Evolutionary conservation across 306 rosid species (phyloP), one percentile per base, ranked within the genome.

Genomic region (Citrullus mucosospermus): DNA sequence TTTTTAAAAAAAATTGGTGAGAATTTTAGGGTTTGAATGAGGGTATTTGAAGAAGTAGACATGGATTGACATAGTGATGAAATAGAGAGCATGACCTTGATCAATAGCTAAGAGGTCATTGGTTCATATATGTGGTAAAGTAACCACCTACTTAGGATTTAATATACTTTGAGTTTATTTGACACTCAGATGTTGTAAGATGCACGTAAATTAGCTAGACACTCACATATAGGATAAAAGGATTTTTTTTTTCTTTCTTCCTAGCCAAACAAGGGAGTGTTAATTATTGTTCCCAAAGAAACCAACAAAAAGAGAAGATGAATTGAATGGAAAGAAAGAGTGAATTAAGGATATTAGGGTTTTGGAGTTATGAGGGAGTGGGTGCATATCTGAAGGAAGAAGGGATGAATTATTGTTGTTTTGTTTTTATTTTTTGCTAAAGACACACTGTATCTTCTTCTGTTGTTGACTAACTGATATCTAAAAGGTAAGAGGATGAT

Each of bases 401-500:
- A 68, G 18, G 32, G 53, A 20, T 39, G 74, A 38, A 68, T 38
- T 41, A 68, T 68, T 68, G 13, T 18, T 9, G 51, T 18, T 36
- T 1, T 15, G 39, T 36, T 36, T 14, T 5, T 65, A 13, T 62
- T 59, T 34, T 16, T 66, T 61, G 57, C 2, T 53, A 6, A 53
- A 7, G 20, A 38, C 51, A 67, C 71, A 9, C 56, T 69, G 12
- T 12, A 63, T 41, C 36, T 69, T n/a, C 56, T 69, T 69, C n/a
- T 69, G 75, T 69, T 69, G 56, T 69, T 69, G 56, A 69, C 55
- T 69, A 69, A 69, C 56, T 69, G 56, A 69, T 63, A 16, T 69
- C 9, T 43, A 44, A 44, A 69, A 69, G 75, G 56, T 69, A 69
- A 30, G 44, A 34, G 54, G 38, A 69, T 69, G 32, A 69, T 69